These are phyloP conservation scores for Blumeriella jaapii DNA, from an alignment of 2,329 filamentous ascomycete genomes.

Conservation along the genomic window DNA sequence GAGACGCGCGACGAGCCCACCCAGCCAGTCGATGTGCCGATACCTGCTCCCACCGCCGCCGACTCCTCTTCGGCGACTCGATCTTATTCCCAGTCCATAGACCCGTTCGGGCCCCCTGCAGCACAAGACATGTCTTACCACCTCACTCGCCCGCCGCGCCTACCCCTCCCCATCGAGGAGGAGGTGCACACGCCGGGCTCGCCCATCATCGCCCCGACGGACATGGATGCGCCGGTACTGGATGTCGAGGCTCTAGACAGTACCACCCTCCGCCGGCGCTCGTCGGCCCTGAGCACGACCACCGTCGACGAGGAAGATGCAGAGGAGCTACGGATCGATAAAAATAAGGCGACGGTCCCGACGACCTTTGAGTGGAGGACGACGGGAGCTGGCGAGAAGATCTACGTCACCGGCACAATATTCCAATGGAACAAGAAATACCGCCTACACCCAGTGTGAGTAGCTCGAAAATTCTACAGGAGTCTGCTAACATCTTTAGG, in stretches of 20 bases:
- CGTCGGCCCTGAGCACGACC: conserved; percentile 48
- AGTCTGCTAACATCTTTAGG: conserved; percentile 21
- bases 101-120: conserved; percentile 34
- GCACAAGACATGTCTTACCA: conserved; percentile 42
- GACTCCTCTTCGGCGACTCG: conserved; percentile 16
- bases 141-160: conserved; percentile 65
- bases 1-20: conserved; percentile 33
- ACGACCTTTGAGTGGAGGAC: conserved; percentile 71
- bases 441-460: conserved; percentile 70
- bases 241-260: conserved; percentile 38
- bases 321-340: conserved; percentile 66
- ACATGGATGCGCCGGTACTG: conserved; percentile 30
- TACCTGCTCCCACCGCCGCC: conserved; percentile 19
- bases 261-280: conserved; percentile 34
- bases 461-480: conserved; percentile 1
- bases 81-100: conserved; percentile 37
- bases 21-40: conserved; percentile 45
- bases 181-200: conserved; percentile 83
- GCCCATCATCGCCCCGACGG: conserved; percentile 67
- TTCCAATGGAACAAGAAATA: conserved; percentile 97
- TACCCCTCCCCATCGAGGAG: conserved; percentile 89
- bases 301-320: conserved; percentile 70
- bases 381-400: conserved; percentile 70
- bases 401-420: conserved; percentile 95
- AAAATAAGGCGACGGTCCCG: conserved; percentile 67